Evolutionary conservation across 2,329 filamentous ascomycete genomes (phyloP).

Genomic region (Cladosporium sp.): DNA sequence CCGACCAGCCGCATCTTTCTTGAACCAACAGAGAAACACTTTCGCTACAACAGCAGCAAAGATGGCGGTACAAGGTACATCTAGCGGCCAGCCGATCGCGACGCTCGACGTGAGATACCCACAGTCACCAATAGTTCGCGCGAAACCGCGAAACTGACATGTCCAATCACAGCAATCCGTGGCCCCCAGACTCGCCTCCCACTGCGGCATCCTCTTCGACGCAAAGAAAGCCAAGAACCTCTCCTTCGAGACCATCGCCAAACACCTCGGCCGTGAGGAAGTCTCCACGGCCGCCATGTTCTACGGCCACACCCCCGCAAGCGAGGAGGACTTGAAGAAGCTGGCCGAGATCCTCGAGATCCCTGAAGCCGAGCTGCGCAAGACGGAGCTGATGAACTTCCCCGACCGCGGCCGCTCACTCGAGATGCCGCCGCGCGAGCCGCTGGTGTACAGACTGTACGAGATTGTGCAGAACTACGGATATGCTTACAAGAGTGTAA

Average conservation of each 20-base stretch:
- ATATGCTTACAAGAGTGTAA: conserved; percentile 89
- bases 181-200: conserved; percentile 66
- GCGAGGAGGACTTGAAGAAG: conserved; percentile 65
- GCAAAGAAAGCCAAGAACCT: conserved; percentile 76
- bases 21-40: conserved; percentile 19
- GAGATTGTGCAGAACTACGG: conserved; percentile 98
- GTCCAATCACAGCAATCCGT: conserved; percentile 59
- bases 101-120: conserved; percentile 30
- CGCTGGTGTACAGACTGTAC: conserved; percentile 84
- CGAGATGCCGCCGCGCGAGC: conserved; percentile 82
- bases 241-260: conserved; percentile 75
- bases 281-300: conserved; percentile 86
- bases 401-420: conserved; percentile 78
- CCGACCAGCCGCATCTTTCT: conserved; percentile 14
- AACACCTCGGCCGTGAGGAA: conserved; percentile 73
- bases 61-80: conserved; percentile 26
- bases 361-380: conserved; percentile 53
- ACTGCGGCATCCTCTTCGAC: conserved; percentile 72
- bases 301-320: conserved; percentile 81
- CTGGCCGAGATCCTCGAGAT: conserved; percentile 67
- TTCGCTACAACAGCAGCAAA: conserved; percentile 21
- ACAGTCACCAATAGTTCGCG: conserved; percentile 1
- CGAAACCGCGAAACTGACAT: conserved; percentile 24
- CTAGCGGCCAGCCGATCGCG: conserved; percentile 35
- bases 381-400: conserved; percentile 66